Evolutionary conservation across 768 basidiomycete genomes (phyloP).

Genomic region (Psilocybe azurescens): DNA sequence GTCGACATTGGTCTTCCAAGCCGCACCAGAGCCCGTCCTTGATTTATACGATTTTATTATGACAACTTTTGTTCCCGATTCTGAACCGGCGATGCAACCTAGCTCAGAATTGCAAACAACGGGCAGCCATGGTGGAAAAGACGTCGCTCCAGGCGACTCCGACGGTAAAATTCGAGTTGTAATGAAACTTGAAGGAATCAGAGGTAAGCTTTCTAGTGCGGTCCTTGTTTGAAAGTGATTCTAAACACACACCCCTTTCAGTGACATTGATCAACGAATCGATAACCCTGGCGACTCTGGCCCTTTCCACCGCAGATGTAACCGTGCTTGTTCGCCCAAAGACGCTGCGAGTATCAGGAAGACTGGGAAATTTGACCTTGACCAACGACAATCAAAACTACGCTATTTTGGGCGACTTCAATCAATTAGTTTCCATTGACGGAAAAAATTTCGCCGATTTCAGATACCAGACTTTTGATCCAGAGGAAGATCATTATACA

Average conservation of each 20-base stretch:
- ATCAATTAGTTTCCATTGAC: constrained; percentile 89
- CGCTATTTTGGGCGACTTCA: constrained; percentile 69
- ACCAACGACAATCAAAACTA: constrained; percentile 68
- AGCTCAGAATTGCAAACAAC: neutral
- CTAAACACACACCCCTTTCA: constrained; percentile 29
- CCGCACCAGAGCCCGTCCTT: constrained; percentile 89
- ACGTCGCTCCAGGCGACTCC: neutral
- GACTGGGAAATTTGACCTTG: constrained; percentile 83
- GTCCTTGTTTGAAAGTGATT: neutral
- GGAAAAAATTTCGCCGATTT: constrained; percentile 95
- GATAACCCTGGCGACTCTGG: constrained; percentile 80
- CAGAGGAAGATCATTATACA: constrained; percentile 66
- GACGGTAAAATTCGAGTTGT: constrained; percentile 77
- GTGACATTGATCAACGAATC: constrained; percentile 80
- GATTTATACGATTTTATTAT: constrained; percentile 96
- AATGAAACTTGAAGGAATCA: constrained; percentile 83
- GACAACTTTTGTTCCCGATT: constrained; percentile 79
- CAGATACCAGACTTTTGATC: constrained; percentile 90
- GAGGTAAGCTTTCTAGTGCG: constrained; percentile 52
- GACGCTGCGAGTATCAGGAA: constrained; percentile 79
- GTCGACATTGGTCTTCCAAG: constrained; percentile 89
- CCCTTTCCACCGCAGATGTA: constrained; percentile 90
- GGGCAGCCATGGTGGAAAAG: neutral
- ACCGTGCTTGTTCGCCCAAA: constrained; percentile 72
- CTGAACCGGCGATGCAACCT: constrained; percentile 7